Base-by-base conservation (phyloP, 1,284 basidiomycete genomes). In the Ustilago xerochloae region DNA sequence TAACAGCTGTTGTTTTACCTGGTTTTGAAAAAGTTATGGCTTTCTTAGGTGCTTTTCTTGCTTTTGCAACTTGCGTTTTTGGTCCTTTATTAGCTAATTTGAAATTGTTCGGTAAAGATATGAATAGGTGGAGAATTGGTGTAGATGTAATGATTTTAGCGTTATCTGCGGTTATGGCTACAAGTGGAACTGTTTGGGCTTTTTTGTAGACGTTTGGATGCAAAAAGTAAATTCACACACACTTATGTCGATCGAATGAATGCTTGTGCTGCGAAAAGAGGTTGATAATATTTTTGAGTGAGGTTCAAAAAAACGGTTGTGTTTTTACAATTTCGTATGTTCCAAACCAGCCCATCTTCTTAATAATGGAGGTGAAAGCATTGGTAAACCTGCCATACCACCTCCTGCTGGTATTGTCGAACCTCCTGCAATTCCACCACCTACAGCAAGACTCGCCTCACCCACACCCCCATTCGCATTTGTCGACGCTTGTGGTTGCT, bases 1-100 rank as follows among this genome's bases (percentile, higher is more conserved):
- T 73, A 7, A 80, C 78, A 12, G 82, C 82, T 3, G 68, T 83
- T 1, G 36, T 90, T 61, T 86, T 97, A 39, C 94, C 95, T 1
- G 89, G 92, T 57, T 97, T 97, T 83, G 91, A 91, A 72, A 89
- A 90, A 22, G 89, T 94, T 82, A 95, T 97, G 93, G 92, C 92
- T 13, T 93, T 95, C 84, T 86, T 96, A 35, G 94, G 94, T 4
- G 90, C 84, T 1, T 94, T 94, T 84, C 90, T 91, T 35, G 91
- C 93, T 0, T 95, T 95, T 82, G 86, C 91, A 73, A 89, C 81
- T 1, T 84, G 82, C 49, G 80, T 84, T 16, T 74, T 83, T 41
- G 82, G 82, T 7, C 82, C 82, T 0, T 33, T 82, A 16, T 39
- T 81, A 16, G 81, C 81, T 8, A 74, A 74, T 26, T 29, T 83